Evolutionary conservation across 148 eudicot species (phyloP), one percentile per base, ranked within the genome.

Genomic region (Agrostemma githago): DNA sequence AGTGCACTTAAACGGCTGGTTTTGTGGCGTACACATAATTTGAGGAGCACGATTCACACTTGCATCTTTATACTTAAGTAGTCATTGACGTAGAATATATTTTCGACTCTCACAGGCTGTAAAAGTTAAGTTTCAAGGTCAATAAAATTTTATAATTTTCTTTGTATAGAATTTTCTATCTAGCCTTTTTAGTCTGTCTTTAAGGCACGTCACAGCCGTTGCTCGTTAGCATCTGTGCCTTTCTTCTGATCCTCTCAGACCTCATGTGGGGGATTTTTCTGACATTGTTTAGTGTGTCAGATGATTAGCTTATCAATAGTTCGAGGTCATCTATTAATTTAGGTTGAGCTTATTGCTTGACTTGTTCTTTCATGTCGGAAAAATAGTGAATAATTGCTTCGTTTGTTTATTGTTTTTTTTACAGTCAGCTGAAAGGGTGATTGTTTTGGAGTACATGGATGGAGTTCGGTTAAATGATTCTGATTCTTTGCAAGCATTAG

Each of bases 361-460:
- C n/a, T 17, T 71, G 53, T 46, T 38, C 20, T 5, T 79, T 26
- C 6, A n/a, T 64, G 71, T 62, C 42, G 66, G 11, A 54, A 43
- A 43, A 39, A 48, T 14, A 40, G 46, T 8, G 37, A 46, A 12
- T 74, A 69, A 11, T 69, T 69, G 15, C 56, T 63, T 46, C 72
- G 17, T 14, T 5, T 63, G 17, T 16, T 43, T 68, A 5, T 48
- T 74, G 61, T 68, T 37, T 54, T 21, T 4, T 71, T 81, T 54
- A 70, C 92, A 95, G 99, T 92, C 99, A 76, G 82, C 97, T 43
- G 94, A 95, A 76, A 95, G 85, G 77, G 94, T 95, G 77, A 91
- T 95, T 72, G 68, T 95, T 72, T 77, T 95, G 74, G 99, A 95
- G 84, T 95, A 90, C 73, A 95, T 95, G 99, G 96, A 95, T 69